These are phyloP conservation scores for Ichthyophonus hoferi DNA, from an alignment of 208 protist species.

Conservation along the genomic window DNA sequence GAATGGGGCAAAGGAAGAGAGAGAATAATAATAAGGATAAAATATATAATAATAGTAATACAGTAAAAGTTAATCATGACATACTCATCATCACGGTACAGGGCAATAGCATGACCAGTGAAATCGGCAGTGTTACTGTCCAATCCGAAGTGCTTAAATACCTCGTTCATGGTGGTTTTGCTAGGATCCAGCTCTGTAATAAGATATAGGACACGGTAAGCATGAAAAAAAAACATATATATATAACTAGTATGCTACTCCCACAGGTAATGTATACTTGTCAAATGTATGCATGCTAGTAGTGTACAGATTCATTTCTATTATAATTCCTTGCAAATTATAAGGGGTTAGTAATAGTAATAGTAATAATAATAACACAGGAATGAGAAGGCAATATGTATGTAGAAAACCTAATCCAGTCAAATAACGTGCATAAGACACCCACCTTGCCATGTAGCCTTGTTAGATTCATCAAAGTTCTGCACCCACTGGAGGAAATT, in stretches of 20 bases:
- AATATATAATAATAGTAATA: background rate
- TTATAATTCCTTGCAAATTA: no score
- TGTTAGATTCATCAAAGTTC: conserved; percentile 75
- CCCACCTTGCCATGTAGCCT: conserved; percentile 77
- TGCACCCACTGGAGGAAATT: conserved; percentile 86
- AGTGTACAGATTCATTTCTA: no score
- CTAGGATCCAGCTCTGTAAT: conserved; percentile 73
- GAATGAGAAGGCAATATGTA: no score
- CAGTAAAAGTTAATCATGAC: background rate
- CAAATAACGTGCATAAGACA: no score
- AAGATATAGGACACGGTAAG: no score
- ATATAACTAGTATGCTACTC: no score
- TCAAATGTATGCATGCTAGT: no score
- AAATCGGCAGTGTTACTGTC: conserved; percentile 88
- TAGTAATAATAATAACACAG: no score
- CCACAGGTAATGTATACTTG: no score
- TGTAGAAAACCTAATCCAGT: no score
- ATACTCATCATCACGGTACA: conserved; percentile 71
- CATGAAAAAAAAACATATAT: no score
- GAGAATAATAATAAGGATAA: background rate
- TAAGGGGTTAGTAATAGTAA: no score
- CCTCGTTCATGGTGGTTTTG: conserved; percentile 76
- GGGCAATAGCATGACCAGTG: conserved; percentile 88
- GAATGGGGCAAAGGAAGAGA: background rate
- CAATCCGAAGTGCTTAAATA: conserved; percentile 91